These are phyloP conservation scores for Schizosaccharomyces lindneri DNA, from an alignment of 805 yeast genomes.

Conservation along the genomic window DNA sequence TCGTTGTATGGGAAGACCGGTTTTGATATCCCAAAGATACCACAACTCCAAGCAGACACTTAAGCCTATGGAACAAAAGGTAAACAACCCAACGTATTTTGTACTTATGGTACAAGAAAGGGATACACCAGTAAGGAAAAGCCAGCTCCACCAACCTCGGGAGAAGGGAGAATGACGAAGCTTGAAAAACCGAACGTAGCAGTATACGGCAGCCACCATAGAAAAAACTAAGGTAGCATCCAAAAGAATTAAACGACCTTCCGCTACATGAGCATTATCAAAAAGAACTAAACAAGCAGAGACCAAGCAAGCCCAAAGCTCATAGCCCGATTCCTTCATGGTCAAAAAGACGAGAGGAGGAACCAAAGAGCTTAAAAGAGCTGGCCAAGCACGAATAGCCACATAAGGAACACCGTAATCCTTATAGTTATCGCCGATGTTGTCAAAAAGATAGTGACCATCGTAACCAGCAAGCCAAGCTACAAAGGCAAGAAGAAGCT, in stretches of 20 bases:
- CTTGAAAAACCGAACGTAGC: slow-evolving; percentile 56
- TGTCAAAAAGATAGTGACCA: slow-evolving; percentile 79
- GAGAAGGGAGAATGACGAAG: slow-evolving; percentile 45
- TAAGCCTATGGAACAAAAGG: slow-evolving; percentile 64
- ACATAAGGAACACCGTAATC: slow-evolving; percentile 64
- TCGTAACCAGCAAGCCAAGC: slow-evolving; percentile 78
- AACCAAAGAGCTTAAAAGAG: slow-evolving; percentile 56
- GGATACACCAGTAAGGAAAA: slow-evolving; percentile 55
- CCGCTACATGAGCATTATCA: slow-evolving; percentile 76
- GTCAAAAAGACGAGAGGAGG: slow-evolving; percentile 68
- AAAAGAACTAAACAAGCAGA: slow-evolving; percentile 54
- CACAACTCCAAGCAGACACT: slow-evolving; percentile 75
- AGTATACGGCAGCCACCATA: slow-evolving; percentile 56
- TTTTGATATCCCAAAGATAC: slow-evolving; percentile 50
- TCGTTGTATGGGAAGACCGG: slow-evolving; percentile 28
- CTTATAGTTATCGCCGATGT: slow-evolving; percentile 62
- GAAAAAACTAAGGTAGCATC: slow-evolving; percentile 74
- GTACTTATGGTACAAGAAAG: slow-evolving; percentile 84
- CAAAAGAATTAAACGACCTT: slow-evolving; percentile 68
- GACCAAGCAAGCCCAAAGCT: slow-evolving; percentile 53
- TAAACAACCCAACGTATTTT: slow-evolving; percentile 86
- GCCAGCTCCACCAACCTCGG: slow-evolving; percentile 67
- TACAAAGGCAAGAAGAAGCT: slow-evolving; percentile 65
- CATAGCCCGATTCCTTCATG: slow-evolving; percentile 61
- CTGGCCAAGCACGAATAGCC: slow-evolving; percentile 57